phyloP scores from a whole-genome alignment of 345 rosid genomes.

The Hibiscus tridactylites region DNA sequence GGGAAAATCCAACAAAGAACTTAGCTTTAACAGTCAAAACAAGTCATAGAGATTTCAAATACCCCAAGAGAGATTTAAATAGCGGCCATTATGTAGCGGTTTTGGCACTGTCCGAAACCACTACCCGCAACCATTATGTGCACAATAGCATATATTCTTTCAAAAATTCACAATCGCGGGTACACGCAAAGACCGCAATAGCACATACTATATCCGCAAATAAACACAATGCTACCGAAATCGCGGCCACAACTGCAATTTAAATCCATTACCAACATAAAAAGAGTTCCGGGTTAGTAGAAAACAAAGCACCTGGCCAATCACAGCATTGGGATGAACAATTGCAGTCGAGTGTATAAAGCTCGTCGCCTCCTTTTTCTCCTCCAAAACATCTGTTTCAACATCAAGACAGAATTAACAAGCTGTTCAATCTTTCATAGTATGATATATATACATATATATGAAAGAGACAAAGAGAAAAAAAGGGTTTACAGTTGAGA shows the following conservation, averaged over 20 bases:
- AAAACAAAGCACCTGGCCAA: constrained; percentile 49
- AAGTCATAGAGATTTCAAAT: neutral
- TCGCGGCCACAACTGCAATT: too few relatives aligned
- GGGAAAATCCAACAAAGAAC: neutral
- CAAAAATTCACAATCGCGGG: too few relatives aligned
- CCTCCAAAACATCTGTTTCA: constrained; percentile 28
- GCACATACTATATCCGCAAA: too few relatives aligned
- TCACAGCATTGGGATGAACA: constrained; percentile 67
- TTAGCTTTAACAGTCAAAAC: neutral
- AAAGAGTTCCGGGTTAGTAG: neutral
- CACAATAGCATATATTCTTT: too few relatives aligned
- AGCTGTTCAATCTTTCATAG: neutral
- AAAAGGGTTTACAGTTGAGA: constrained; percentile 26
- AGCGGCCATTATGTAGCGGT: too few relatives aligned
- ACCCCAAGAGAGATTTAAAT: neutral
- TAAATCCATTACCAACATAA: too few relatives aligned
- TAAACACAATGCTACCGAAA: too few relatives aligned
- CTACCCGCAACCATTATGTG: too few relatives aligned
- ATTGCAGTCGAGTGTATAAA: constrained; percentile 62
- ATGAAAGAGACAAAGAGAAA: neutral
- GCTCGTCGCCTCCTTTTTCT: constrained; percentile 19
- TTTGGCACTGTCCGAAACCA: too few relatives aligned
- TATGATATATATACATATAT: neutral
- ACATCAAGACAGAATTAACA: neutral
- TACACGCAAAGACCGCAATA: too few relatives aligned